A percentile compares a stretch with the other conserved stretches of the same genome.
These are phyloP conservation scores for Trichoderma pleuroti DNA, from an alignment of 2,329 filamentous ascomycete species.

Conservation along the genomic window DNA sequence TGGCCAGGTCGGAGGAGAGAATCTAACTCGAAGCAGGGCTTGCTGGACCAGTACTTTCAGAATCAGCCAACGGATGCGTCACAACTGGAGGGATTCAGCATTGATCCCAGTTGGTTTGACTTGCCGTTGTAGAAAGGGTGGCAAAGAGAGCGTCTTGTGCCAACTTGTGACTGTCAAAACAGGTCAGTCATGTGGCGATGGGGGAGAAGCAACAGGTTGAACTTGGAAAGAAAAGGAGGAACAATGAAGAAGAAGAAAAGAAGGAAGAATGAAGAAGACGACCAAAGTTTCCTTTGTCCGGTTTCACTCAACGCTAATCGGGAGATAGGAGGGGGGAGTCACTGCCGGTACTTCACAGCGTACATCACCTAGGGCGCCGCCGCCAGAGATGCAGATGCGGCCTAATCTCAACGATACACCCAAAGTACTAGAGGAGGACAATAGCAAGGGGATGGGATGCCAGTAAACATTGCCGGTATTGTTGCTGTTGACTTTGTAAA, in stretches of 20 bases:
- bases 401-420: background rate
- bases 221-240: background rate
- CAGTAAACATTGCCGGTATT: no score
- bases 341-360: background rate
- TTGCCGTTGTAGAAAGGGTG: background rate
- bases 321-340: background rate
- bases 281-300: background rate
- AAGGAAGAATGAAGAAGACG: background rate
- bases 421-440: background rate
- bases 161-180: background rate
- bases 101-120: background rate
- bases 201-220: background rate
- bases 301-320: no score
- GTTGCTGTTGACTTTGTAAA: no score
- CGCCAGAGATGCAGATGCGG: background rate
- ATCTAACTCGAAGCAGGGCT: background rate
- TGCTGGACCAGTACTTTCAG: conserved; percentile 1
- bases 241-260: background rate
- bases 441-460: background rate
- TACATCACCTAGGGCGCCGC: background rate
- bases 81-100: background rate
- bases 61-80: background rate
- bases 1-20: no score
- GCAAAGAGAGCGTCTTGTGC: background rate
- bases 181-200: background rate